Base-by-base conservation (phyloP, 139 green algal genomes). In the Chlorella ohadii region DNA sequence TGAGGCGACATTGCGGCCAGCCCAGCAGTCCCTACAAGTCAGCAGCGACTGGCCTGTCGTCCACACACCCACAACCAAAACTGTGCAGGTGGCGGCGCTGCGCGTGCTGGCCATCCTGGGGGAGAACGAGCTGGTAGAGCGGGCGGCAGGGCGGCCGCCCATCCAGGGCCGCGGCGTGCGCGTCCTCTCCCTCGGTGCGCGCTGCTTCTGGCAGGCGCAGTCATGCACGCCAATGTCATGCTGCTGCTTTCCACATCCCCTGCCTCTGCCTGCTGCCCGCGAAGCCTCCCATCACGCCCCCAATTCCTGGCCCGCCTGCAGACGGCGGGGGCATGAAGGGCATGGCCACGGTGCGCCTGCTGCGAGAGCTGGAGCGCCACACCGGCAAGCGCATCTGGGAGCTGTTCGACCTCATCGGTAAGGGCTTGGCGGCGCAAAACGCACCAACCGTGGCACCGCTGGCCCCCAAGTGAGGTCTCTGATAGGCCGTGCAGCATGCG, bases 401-500 rank as follows among this genome's bases (percentile, higher is more conserved):
- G 71, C 79, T 98, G 81, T 99, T 99, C 87, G 97, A 99, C 89
- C 88, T 99, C 13, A 90, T 97, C 22, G 76, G 76, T 82, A 39
- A n/a, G 76, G 13, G 6, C 5, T 28, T 6, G 19, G 23, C n/a
- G n/a, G n/a, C n/a, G n/a, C n/a, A n/a, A n/a, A n/a, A n/a, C n/a
- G n/a, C n/a, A n/a, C n/a, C n/a, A n/a, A n/a, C n/a, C n/a, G n/a
- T n/a, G n/a, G n/a, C n/a, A n/a, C n/a, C n/a, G n/a, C n/a, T n/a
- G n/a, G n/a, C n/a, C n/a, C n/a, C n/a, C n/a, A n/a, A n/a, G n/a
- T n/a, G n/a, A n/a, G n/a, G n/a, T n/a, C n/a, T n/a, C n/a, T n/a
- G n/a, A n/a, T n/a, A n/a, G n/a, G n/a, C n/a, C n/a, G n/a, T n/a
- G n/a, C n/a, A n/a, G n/a, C n/a, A n/a, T n/a, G n/a, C n/a, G n/a